Evolutionary conservation across 2,329 filamentous ascomycete species (phyloP).

Genomic region (Diaporthe caulivora): DNA sequence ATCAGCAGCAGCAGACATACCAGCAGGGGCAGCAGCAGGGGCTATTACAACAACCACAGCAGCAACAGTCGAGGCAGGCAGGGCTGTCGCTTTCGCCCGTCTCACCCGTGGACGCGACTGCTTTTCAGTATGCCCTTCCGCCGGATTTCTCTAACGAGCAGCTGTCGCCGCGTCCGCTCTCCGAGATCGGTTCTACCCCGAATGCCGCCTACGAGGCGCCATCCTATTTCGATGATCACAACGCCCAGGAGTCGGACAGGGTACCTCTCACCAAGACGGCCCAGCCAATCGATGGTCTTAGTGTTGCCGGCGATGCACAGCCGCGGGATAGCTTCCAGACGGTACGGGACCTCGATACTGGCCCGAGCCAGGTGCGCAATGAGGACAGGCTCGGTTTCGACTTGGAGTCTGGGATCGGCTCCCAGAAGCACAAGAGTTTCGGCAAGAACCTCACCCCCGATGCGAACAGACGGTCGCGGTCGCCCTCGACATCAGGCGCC

Average conservation of each 20-base stretch:
- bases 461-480: slow-evolving; percentile 67
- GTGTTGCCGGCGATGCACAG: slow-evolving; percentile 53
- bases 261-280: slow-evolving; percentile 68
- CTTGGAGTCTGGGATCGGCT: slow-evolving; percentile 69
- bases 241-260: slow-evolving; percentile 68
- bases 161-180: slow-evolving; percentile 44
- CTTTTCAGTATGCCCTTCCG: slow-evolving; percentile 67
- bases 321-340: slow-evolving; percentile 70
- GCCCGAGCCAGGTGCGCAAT: slow-evolving; percentile 61
- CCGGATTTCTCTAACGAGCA: slow-evolving; percentile 53
- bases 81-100: slow-evolving; percentile 53
- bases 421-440: slow-evolving; percentile 67
- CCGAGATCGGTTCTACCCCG: slow-evolving; percentile 41
- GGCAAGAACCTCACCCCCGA: slow-evolving; percentile 67
- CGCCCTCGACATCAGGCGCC: slow-evolving; percentile 73
- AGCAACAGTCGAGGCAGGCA: slow-evolving; percentile 34
- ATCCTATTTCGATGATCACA: slow-evolving; percentile 43
- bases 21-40: slow-evolving; percentile 4
- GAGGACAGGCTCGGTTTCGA: slow-evolving; percentile 67
- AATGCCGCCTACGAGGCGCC: slow-evolving; percentile 41
- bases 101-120: slow-evolving; percentile 67
- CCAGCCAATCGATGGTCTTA: slow-evolving; percentile 66
- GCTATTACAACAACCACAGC: not conserved
- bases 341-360: slow-evolving; percentile 67
- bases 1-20: slow-evolving; percentile 48